Base-by-base conservation (phyloP, 441 rosid genomes). In the Francoa sonchifolia region DNA sequence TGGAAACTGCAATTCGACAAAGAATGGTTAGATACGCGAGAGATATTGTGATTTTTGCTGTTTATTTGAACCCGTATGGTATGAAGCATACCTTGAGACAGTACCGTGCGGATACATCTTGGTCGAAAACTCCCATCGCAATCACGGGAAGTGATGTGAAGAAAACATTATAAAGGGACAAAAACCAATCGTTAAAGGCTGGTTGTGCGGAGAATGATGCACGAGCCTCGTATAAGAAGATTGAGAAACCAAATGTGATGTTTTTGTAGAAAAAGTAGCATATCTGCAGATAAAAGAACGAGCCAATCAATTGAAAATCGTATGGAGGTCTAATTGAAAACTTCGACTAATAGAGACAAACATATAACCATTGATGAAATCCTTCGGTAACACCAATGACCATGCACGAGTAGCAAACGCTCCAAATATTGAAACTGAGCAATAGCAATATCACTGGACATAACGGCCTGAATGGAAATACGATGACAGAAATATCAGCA, bases 201-300 rank as follows among this genome's bases (percentile, higher is more conserved):
- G 95, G 41, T 61, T 82, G 84, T 41, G 93, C 95, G 8, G 93
- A 74, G 74, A 85, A 85, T 0, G 98, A 80, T 39, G 94, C 73
- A 42, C 82, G 85, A 17, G 72, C 71, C 78, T 82, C 87, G 2
- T 58, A 90, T 70, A 73, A 90, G 85, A 85, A 85, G 12, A 90
- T 57, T 1, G 94, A 79, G 61, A 89, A 72, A 44, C 98, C 96
- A 37, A 85, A 82, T 1, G 77, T 82, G 21, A 89, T 79, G 58
- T 89, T 89, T 86, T 89, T 85, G 86, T 89, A 85, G 54, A 89
- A 82, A 80, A 89, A 89, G 64, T 89, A 89, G 72, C 94, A 85
- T 54, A 85, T 82, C 98, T 89, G 79, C 44, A 23, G 52, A 19
- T 45, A 40, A 54, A 33, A 47, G 49, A 23, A 51, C 8, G 2